Base-by-base conservation (phyloP, 495 filamentous ascomycete species). In the Lineolata rhizophorae region DNA sequence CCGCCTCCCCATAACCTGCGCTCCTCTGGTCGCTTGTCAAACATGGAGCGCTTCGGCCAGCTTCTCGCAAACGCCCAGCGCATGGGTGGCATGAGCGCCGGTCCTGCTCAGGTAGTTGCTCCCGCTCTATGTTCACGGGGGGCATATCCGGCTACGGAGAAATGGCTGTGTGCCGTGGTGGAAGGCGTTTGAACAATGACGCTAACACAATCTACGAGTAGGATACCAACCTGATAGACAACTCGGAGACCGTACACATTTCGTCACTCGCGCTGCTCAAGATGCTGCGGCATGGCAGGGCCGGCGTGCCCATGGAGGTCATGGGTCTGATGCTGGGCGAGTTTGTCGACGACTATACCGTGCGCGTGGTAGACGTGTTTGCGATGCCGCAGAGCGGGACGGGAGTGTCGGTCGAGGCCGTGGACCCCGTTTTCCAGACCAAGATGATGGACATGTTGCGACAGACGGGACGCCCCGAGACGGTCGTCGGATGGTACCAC, bases 371-470 rank as follows among this genome's bases (percentile, higher is more conserved):
- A 21, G 87, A 97, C 58, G 87, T 95, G 4, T 97, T 97, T 54
- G 87, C 87, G 28, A 97, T 97, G 87, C 87, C 87, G n/a, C 87
- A 97, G 52, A 92, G 82, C 40, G 87, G 87, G 52, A 97, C 87
- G 6, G 87, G 87, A 45, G 87, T 97, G 44, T 91, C 82, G 56
- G 87, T 97, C 41, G 87, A 97, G 51, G 87, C 87, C 29, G 90
- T 97, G 39, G 87, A 97, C 52, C 78, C 82, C 16, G 90, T 95
- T 10, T 97, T 97, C 52, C 87, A 97, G 60, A 90, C 76, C 41
- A 95, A 93, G 62, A 97, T 97, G 87, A 95, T 97, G 90, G 87
- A 97, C 52, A 94, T 95, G 83, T 62, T 97, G 41, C 65, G 76
- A 45, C 87, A 97, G 60, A 97, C 87, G 11, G 87, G 85, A 54